Conservation (phyloP, 192 early-diverging fungal genomes). For the Entomortierella lignicola region DNA sequence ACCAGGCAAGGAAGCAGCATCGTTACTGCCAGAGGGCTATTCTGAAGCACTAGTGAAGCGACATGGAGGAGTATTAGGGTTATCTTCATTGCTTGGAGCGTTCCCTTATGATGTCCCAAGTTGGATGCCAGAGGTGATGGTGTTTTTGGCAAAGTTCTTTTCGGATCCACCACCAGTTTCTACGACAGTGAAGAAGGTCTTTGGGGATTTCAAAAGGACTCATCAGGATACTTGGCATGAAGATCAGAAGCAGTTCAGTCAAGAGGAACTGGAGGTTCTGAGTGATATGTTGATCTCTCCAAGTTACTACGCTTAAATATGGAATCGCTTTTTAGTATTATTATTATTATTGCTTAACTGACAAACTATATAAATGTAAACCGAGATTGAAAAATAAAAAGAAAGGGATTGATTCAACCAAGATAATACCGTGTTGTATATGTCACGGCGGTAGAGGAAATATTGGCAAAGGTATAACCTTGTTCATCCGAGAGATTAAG, state of each 20-base stretch:
- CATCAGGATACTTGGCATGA: slow-evolving; percentile 97
- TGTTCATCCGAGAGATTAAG: too few relatives aligned
- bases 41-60: slow-evolving; percentile 70
- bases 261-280: slow-evolving; percentile 81
- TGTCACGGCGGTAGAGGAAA: too few relatives aligned
- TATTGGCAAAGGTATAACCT: too few relatives aligned
- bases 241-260: slow-evolving; percentile 80
- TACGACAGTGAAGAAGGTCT: slow-evolving; percentile 85
- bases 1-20: too few relatives aligned
- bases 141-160: slow-evolving; percentile 78
- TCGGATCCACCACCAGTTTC: slow-evolving; percentile 88
- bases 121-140: slow-evolving; percentile 91
- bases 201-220: slow-evolving; percentile 94
- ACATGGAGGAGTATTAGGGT: slow-evolving; percentile 91
- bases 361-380: too few relatives aligned
- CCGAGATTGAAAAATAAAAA: too few relatives aligned
- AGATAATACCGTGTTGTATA: too few relatives aligned
- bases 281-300: slow-evolving; percentile 92
- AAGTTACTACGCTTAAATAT: slow-evolving; percentile 86
- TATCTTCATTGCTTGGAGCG: slow-evolving; percentile 88
- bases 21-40: slow-evolving; percentile 58
- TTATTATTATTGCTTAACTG: too few relatives aligned
- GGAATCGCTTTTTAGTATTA: too few relatives aligned
- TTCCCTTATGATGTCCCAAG: slow-evolving; percentile 95
- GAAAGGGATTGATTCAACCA: too few relatives aligned